Evolutionary conservation across 2,329 filamentous ascomycete species (phyloP), one percentile per base, ranked within the genome.

Genomic region (Fonsecaea nubica): DNA sequence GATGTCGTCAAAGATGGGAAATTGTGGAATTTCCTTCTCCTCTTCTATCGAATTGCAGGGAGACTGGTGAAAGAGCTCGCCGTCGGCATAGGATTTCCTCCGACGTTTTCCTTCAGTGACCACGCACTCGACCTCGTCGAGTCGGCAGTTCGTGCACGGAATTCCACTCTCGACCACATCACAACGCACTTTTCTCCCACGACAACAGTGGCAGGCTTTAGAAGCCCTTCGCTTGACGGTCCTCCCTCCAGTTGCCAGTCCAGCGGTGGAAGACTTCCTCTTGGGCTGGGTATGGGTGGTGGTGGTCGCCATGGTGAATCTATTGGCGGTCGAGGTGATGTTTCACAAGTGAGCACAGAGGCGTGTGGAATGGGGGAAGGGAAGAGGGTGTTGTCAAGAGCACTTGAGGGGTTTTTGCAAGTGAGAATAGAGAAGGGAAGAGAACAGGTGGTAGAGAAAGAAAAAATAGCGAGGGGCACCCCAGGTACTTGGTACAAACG

Each of bases 131-230:
- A 84, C 81, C 69, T 82, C 81, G 65, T 84, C 82, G 71, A 83
- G 73, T 25, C 91, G 85, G 80, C 92, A 96, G 79, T 96, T 96
- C 63, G 91, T 93, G 78, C 92, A 96, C 1, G 92, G 92, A 52
- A 90, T 90, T 57, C 90, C 90, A 77, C 88, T 87, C 78, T 96
- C 92, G 66, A 95, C 92, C 64, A 97, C 93, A 81, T 97, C 93
- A 82, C 93, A 97, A 64, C 93, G 88, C 50, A 97, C 93, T 78
- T 97, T 97, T 76, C 93, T 89, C 64, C 91, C 89, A 74, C 93
- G 87, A 80, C 93, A 97, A 73, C 90, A 92, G 69, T 92, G 92
- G 77, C 93, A 97, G 18, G 93, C 93, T 73, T 94, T 91, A 9
- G 93, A 92, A n/a, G 93, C 93, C 75, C 93, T 87, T 75, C 93